Conservation (phyloP, 2,329 filamentous ascomycete genomes). For the Claviceps spartinae region DNA sequence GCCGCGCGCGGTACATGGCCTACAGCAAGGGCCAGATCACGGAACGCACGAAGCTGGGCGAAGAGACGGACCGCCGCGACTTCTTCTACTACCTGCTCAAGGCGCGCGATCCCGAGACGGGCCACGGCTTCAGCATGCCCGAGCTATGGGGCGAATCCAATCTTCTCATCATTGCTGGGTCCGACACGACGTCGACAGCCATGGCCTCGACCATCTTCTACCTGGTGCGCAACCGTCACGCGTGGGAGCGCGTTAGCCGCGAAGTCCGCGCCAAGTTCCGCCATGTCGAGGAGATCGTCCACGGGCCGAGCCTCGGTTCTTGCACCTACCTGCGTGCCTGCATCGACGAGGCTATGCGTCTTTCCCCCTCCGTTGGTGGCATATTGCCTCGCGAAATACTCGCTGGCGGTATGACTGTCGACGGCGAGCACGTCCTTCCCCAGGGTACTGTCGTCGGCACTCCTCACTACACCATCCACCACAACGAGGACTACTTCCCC, state of each 20-base stretch:
- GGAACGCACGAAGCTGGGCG: constrained; percentile 52
- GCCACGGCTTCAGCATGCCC: constrained; percentile 47
- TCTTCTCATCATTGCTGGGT: constrained; percentile 56
- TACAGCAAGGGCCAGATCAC: constrained; percentile 55
- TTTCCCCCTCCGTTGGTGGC: constrained; percentile 47
- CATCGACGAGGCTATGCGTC: constrained; percentile 51
- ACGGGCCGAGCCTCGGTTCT: constrained; percentile 33
- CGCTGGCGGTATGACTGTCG: constrained; percentile 38
- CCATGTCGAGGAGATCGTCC: constrained; percentile 39
- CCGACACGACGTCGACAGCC: constrained; percentile 59
- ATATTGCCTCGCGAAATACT: constrained; percentile 47
- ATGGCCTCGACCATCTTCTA: constrained; percentile 51
- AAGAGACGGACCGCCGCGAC: constrained; percentile 54
- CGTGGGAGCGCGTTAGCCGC: constrained; percentile 31
- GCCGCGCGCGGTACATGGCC: constrained; percentile 55
- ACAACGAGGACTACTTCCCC: constrained; percentile 49
- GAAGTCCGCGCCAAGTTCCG: constrained; percentile 41
- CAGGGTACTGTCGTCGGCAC: constrained; percentile 49
- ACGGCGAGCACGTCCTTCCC: constrained; percentile 36
- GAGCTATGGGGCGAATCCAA: constrained; percentile 62
- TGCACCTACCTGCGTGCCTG: constrained; percentile 50
- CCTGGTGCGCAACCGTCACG: constrained; percentile 37
- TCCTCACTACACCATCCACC: constrained; percentile 55
- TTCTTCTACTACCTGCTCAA: constrained; percentile 66
- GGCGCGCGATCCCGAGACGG: constrained; percentile 58